Evolutionary conservation across 495 filamentous ascomycete species (phyloP).

Genomic region (Talaromyces proteolyticus): DNA sequence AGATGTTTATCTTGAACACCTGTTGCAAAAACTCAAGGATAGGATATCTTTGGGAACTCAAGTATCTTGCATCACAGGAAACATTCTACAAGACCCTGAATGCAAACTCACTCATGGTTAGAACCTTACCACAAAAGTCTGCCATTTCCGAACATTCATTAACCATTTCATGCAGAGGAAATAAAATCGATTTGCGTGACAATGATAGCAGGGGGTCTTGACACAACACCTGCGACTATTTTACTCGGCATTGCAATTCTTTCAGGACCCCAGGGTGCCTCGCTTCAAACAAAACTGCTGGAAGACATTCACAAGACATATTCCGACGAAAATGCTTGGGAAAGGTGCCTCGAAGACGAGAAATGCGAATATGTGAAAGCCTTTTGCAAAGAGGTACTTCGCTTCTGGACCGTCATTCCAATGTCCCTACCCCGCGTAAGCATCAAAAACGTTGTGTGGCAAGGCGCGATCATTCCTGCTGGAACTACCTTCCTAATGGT

Average conservation of each 20-base stretch:
- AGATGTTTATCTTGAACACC: slow-evolving; percentile 46
- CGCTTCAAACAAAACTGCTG: slow-evolving; percentile 44
- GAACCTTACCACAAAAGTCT: too few relatives aligned
- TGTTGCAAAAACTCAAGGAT: slow-evolving; percentile 48
- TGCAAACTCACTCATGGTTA: slow-evolving; percentile 48
- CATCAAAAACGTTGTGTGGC: slow-evolving; percentile 52
- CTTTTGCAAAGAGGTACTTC: slow-evolving; percentile 49
- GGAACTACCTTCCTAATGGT: slow-evolving; percentile 57
- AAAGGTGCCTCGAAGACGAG: slow-evolving; percentile 45
- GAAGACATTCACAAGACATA: slow-evolving; percentile 45
- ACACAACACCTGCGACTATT: slow-evolving; percentile 49
- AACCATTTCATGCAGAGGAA: too few relatives aligned
- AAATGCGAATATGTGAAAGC: slow-evolving; percentile 51
- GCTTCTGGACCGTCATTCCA: slow-evolving; percentile 54
- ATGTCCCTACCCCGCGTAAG: slow-evolving; percentile 54
- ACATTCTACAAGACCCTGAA: slow-evolving; percentile 56
- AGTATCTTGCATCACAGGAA: slow-evolving; percentile 58
- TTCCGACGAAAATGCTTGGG: slow-evolving; percentile 44
- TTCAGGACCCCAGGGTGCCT: slow-evolving; percentile 35
- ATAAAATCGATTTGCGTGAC: slow-evolving; percentile 57
- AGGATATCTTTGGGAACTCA: slow-evolving; percentile 53
- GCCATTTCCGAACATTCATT: too few relatives aligned
- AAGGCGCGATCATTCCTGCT: slow-evolving; percentile 48
- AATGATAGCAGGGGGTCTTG: slow-evolving; percentile 56
- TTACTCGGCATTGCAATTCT: slow-evolving; percentile 52